Evolutionary conservation across 2,329 filamentous ascomycete genomes (phyloP).

Genomic region (Aspergillus melleus): DNA sequence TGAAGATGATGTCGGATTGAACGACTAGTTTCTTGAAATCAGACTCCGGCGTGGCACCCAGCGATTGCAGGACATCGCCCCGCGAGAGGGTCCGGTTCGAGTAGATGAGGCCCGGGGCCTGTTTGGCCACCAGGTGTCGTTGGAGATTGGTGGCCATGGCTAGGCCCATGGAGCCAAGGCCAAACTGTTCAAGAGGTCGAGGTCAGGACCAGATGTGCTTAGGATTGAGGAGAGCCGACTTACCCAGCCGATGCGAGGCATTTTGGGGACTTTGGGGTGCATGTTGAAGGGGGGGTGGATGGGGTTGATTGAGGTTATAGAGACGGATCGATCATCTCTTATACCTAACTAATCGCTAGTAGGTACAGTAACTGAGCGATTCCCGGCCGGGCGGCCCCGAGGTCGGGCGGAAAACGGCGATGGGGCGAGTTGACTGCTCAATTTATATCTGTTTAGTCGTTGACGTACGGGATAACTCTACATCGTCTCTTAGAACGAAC

Average conservation of each 20-base stretch:
- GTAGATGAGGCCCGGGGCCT: conserved; percentile 35
- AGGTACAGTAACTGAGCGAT: neutral
- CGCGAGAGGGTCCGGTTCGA: conserved; percentile 45
- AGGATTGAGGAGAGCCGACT: neutral
- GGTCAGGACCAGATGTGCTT: neutral
- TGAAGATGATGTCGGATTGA: conserved; percentile 42
- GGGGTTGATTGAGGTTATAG: neutral
- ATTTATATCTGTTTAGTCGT: neutral
- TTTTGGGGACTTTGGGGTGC: conserved; percentile 5
- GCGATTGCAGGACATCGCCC: conserved; percentile 35
- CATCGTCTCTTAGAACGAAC: neutral
- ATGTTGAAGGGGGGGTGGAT: neutral
- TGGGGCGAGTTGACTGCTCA: neutral
- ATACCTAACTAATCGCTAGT: too few relatives aligned
- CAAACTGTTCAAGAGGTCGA: conserved; percentile 30
- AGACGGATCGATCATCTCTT: conserved; percentile 6
- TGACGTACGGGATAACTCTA: neutral
- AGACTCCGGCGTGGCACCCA: conserved; percentile 36
- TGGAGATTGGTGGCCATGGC: conserved; percentile 47
- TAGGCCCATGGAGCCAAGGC: conserved; percentile 48
- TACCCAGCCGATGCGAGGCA: conserved; percentile 41
- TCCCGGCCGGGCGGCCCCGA: conserved; percentile 17
- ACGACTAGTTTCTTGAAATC: conserved; percentile 36
- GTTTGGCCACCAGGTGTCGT: conserved; percentile 37
- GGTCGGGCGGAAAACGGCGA: conserved; percentile 17